Conservation (phyloP, 1,139 yeast genomes). For the Candida sp. region DNA sequence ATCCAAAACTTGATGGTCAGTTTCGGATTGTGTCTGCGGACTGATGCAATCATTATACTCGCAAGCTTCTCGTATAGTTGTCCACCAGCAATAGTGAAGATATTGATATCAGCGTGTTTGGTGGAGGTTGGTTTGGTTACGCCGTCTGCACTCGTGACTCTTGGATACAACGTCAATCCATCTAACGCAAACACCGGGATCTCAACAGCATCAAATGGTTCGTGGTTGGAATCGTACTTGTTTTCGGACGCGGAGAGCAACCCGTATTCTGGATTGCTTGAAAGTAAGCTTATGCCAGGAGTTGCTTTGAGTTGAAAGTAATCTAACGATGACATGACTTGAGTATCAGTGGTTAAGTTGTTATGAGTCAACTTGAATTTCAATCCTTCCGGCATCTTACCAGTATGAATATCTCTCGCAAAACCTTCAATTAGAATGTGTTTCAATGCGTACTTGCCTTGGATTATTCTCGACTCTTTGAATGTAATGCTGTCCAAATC, state of each 20-base stretch:
- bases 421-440: constrained; percentile 73
- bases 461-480: constrained; percentile 20
- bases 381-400: constrained; percentile 54
- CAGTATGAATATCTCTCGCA: constrained; percentile 48
- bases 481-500: constrained; percentile 68
- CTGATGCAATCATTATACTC: constrained; percentile 81
- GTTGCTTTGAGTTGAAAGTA: constrained; percentile 73
- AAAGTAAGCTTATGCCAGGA: constrained; percentile 70
- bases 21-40: constrained; percentile 64
- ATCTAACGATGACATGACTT: constrained; percentile 74
- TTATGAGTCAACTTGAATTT: constrained; percentile 36
- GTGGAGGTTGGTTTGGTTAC: neutral
- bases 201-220: constrained; percentile 18
- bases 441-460: constrained; percentile 35
- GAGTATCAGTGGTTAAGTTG: constrained; percentile 47
- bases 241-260: constrained; percentile 41
- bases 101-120: constrained; percentile 67
- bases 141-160: constrained; percentile 27
- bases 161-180: constrained; percentile 53
- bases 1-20: constrained; percentile 86
- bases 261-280: constrained; percentile 37
- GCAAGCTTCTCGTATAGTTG: constrained; percentile 74
- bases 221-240: constrained; percentile 28
- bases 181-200: constrained; percentile 41
- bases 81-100: constrained; percentile 86